phyloP scores from a whole-genome alignment of 352 stramenopile genomes.

The Globisporangium nunn region DNA sequence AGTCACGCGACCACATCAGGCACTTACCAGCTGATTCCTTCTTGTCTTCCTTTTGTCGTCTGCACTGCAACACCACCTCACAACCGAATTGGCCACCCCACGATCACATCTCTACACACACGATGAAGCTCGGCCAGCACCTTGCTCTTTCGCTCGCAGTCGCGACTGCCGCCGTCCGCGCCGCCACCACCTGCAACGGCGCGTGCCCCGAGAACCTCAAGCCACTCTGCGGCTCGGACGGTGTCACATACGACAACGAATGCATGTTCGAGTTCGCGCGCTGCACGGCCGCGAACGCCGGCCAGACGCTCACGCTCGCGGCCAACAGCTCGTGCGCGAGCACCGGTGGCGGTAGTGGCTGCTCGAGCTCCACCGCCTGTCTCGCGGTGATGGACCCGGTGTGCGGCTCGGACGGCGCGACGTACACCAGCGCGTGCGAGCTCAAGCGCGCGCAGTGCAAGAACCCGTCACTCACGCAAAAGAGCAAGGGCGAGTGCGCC shows the following conservation, averaged over 20 bases:
- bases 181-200: constrained; percentile 1
- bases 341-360: too few species aligned
- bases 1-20: not conserved
- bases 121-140: constrained; percentile 3
- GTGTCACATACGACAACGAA: constrained; percentile 5
- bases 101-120: too few species aligned
- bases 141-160: not conserved
- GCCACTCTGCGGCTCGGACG: constrained; percentile 3
- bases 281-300: constrained; percentile 1
- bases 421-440: constrained; percentile 12
- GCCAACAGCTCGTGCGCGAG: constrained; percentile 1
- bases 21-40: too few species aligned
- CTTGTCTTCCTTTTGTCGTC: too few species aligned
- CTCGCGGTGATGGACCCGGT: constrained; percentile 7
- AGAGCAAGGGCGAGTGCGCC: constrained; percentile 1
- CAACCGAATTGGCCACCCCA: too few species aligned
- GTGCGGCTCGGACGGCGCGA: constrained; percentile 28
- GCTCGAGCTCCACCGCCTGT: not conserved
- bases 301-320: constrained; percentile 3
- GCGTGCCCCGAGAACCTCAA: constrained; percentile 12
- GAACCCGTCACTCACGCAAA: constrained; percentile 1
- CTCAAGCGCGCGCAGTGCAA: constrained; percentile 5
- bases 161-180: not conserved
- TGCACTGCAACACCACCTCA: too few species aligned
- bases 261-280: constrained; percentile 3